phyloP scores from a whole-genome alignment of 805 yeast genomes.

The Tetrapisispora phaffii region DNA sequence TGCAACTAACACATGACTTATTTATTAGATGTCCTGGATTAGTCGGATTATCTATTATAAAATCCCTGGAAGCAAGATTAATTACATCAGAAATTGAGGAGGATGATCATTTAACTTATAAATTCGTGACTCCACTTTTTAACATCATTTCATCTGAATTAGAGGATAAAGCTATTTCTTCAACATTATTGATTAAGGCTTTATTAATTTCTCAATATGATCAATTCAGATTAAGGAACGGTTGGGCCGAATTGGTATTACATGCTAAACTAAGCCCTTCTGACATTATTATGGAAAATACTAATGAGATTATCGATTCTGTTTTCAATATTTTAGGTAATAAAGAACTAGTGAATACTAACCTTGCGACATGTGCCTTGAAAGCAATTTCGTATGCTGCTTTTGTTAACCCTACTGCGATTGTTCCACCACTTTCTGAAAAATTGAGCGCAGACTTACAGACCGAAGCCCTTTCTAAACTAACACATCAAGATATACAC shows the following conservation, averaged over 20 bases:
- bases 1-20: conserved; percentile 26
- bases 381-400: conserved; percentile 43
- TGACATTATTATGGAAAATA: conserved; percentile 33
- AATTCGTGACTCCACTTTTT: conserved; percentile 31
- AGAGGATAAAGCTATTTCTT: conserved; percentile 20
- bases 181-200: conserved; percentile 31
- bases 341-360: conserved; percentile 11
- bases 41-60: conserved; percentile 37
- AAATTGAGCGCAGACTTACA: conserved; percentile 38
- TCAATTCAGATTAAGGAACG: conserved; percentile 34
- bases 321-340: conserved; percentile 15
- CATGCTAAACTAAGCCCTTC: conserved; percentile 58
- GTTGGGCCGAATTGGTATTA: conserved; percentile 74
- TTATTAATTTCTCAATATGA: conserved; percentile 39
- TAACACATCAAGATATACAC: conserved; percentile 42
- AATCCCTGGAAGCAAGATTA: conserved; percentile 32
- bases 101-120: conserved; percentile 18
- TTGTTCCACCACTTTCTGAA: conserved; percentile 42
- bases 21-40: conserved; percentile 30
- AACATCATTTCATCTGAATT: conserved; percentile 30
- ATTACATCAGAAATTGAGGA: conserved; percentile 10
- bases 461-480: conserved; percentile 25
- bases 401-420: conserved; percentile 49
- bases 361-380: conserved; percentile 37
- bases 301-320: conserved; percentile 14